These are phyloP conservation scores for Cyphellophora europaea DNA, from an alignment of 2,329 filamentous ascomycete species.

Conservation along the genomic window DNA sequence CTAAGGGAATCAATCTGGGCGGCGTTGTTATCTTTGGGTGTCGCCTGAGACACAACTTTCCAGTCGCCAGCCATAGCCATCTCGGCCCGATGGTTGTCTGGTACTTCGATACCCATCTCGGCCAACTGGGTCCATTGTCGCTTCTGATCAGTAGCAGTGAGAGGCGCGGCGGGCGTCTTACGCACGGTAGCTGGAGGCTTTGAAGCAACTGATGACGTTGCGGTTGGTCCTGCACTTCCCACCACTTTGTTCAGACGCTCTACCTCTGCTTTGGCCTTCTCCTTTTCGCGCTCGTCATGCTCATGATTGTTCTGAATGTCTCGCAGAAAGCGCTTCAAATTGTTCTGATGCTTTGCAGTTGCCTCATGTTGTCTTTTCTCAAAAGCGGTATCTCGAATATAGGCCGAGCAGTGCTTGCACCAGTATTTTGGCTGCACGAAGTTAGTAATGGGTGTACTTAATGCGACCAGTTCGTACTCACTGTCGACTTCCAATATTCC, in stretches of 20 bases:
- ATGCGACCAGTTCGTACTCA: no score
- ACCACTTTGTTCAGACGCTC: slow-evolving; percentile 75
- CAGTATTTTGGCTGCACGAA: slow-evolving; percentile 77
- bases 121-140: slow-evolving; percentile 80
- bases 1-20: slow-evolving; percentile 31
- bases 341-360: slow-evolving; percentile 73
- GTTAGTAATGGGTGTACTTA: no score
- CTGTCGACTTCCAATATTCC: slow-evolving; percentile 97
- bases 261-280: slow-evolving; percentile 74
- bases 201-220: slow-evolving; percentile 22
- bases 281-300: slow-evolving; percentile 68
- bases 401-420: slow-evolving; percentile 94
- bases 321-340: slow-evolving; percentile 79
- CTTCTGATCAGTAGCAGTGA: slow-evolving; percentile 60
- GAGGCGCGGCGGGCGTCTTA: slow-evolving; percentile 22
- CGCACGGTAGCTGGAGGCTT: slow-evolving; percentile 21
- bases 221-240: slow-evolving; percentile 19
- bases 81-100: slow-evolving; percentile 65
- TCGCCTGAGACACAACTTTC: slow-evolving; percentile 53
- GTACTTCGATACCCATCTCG: slow-evolving; percentile 76
- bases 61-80: slow-evolving; percentile 87
- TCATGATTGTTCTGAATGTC: slow-evolving; percentile 82
- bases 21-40: slow-evolving; percentile 27
- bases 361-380: slow-evolving; percentile 84
- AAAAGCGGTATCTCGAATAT: slow-evolving; percentile 84